These are phyloP conservation scores for Pharus latifolius DNA, from an alignment of 176 grass and related monocot genomes.

Conservation along the genomic window DNA sequence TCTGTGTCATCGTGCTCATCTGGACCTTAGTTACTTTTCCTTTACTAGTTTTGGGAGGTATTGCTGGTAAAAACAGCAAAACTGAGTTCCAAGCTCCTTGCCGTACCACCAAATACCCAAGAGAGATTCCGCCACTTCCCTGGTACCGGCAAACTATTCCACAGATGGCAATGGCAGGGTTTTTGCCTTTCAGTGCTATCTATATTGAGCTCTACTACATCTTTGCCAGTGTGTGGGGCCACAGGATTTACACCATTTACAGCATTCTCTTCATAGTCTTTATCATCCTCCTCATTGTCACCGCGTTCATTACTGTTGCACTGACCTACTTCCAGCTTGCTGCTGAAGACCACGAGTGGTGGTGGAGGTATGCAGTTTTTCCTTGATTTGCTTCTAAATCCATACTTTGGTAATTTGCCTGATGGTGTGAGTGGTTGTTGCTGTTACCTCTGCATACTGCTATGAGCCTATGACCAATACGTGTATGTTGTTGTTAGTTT, in stretches of 20 bases:
- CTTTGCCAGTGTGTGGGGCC: conserved; percentile 97
- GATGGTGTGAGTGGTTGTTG: not conserved
- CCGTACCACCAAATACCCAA: conserved; percentile 86
- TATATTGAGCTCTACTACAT: conserved; percentile 99
- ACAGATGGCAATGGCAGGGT: conserved; percentile 98
- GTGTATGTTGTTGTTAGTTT: not conserved
- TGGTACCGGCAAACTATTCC: conserved; percentile 76
- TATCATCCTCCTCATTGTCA: conserved; percentile 86
- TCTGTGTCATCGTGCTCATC: conserved; percentile 92
- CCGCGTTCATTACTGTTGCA: conserved; percentile 93
- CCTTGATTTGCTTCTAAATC: not conserved
- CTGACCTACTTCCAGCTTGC: conserved; percentile 99
- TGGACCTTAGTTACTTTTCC: conserved; percentile 95
- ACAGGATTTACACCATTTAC: conserved; percentile 97
- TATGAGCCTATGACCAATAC: too few species aligned
- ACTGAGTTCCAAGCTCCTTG: conserved; percentile 86
- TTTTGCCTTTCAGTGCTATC: conserved; percentile 95
- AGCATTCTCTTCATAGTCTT: conserved; percentile 98
- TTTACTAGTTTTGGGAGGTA: conserved; percentile 89
- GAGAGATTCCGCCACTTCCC: conserved; percentile 78
- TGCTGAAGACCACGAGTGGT: conserved; percentile 98
- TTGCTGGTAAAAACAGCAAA: conserved; percentile 96
- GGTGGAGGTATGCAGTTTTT: conserved; percentile 76
- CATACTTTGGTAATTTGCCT: not conserved
- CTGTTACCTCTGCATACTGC: not conserved